Evolutionary conservation across 192 early-diverging fungal species (phyloP).

Genomic region (Backusella circina): DNA sequence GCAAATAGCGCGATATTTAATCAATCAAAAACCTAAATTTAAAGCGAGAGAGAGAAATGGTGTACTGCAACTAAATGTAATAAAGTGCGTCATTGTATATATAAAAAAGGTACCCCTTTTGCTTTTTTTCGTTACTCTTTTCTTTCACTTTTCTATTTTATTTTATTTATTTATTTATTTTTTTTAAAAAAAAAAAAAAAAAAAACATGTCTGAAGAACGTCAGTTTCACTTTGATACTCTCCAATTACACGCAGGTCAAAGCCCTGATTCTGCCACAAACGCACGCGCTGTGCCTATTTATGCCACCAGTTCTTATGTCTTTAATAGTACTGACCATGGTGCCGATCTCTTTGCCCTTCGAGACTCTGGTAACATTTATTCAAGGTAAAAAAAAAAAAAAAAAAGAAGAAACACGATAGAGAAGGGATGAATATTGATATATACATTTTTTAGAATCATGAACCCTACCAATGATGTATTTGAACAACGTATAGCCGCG

Average conservation of each 20-base stretch:
- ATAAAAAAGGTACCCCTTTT: background rate
- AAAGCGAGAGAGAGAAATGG: background rate
- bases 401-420: too few species aligned
- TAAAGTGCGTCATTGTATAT: background rate
- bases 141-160: background rate
- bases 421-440: background rate
- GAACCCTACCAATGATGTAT: constrained; percentile 86
- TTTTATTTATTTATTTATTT: too few species aligned
- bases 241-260: constrained; percentile 89
- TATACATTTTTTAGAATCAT: constrained; percentile 21
- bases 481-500: constrained; percentile 90
- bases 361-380: constrained; percentile 81
- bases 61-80: background rate
- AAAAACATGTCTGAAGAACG: constrained; percentile 30
- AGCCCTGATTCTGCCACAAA: constrained; percentile 59
- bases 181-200: too few species aligned
- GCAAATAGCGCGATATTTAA: background rate
- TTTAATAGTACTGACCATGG: constrained; percentile 82
- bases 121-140: too few species aligned
- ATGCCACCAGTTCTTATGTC: constrained; percentile 81
- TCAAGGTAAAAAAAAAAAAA: constrained; percentile 65
- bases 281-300: constrained; percentile 87
- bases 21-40: background rate
- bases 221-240: constrained; percentile 76
- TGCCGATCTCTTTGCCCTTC: constrained; percentile 76